Evolutionary conservation across 768 basidiomycete genomes (phyloP).

Genomic region (Panellus pusillus): DNA sequence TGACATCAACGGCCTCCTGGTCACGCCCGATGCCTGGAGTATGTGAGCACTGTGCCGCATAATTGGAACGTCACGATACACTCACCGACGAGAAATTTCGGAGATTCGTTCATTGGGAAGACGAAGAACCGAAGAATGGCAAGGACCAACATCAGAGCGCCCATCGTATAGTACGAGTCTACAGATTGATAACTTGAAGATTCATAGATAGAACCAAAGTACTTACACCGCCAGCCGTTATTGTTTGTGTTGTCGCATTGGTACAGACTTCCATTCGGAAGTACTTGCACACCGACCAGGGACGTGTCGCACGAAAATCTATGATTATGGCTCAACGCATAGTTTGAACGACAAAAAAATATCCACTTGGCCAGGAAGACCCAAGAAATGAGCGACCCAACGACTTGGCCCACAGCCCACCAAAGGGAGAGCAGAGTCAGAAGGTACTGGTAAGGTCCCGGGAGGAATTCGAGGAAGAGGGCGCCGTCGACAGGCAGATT

Average conservation of each 20-base stretch:
- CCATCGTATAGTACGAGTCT: conserved; percentile 57
- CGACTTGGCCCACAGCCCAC: conserved; percentile 44
- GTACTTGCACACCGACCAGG: conserved; percentile 44
- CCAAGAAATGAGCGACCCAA: conserved; percentile 49
- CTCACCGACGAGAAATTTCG: conserved; percentile 61
- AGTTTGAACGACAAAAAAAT: conserved; percentile 20
- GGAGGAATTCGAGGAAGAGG: conserved; percentile 59
- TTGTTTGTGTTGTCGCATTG: conserved; percentile 43
- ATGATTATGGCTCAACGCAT: background rate
- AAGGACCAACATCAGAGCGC: conserved; percentile 55
- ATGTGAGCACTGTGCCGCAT: too few species aligned
- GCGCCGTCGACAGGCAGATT: conserved; percentile 60
- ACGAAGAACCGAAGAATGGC: conserved; percentile 52
- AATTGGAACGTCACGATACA: conserved; percentile 24
- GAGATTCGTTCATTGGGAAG: conserved; percentile 58
- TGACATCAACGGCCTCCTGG: conserved; percentile 48
- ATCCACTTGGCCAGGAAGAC: conserved; percentile 48
- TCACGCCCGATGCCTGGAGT: conserved; percentile 40
- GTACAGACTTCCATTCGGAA: conserved; percentile 33
- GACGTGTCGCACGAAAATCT: conserved; percentile 33
- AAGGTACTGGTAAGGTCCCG: conserved; percentile 57
- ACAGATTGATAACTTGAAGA: conserved; percentile 32
- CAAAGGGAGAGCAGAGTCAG: conserved; percentile 59
- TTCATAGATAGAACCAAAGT: conserved; percentile 38
- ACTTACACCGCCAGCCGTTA: conserved; percentile 53